phyloP scores from a whole-genome alignment of 371 early-diverging fungal genomes.

The Lichtheimia ramosa region DNA sequence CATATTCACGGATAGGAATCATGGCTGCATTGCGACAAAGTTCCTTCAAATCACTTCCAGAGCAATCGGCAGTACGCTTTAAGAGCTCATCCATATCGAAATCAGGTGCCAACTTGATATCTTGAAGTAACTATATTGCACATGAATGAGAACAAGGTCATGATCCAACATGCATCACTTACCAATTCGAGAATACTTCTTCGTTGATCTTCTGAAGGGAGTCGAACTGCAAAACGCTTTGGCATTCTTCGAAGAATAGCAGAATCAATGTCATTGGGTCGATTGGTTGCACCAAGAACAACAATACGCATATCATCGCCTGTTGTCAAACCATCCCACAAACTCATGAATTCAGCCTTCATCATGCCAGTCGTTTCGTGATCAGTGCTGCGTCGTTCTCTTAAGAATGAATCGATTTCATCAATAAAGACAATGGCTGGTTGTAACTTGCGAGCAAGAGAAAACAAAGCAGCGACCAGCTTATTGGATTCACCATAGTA shows the following conservation, averaged over 20 bases:
- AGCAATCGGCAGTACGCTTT: constrained; percentile 78
- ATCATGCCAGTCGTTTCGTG: constrained; percentile 96
- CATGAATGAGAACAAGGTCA: not conserved
- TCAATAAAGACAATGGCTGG: constrained; percentile 97
- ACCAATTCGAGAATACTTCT: constrained; percentile 85
- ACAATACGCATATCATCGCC: constrained; percentile 77
- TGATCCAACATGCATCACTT: constrained; percentile 18
- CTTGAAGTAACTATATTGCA: constrained; percentile 63
- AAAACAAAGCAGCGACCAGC: constrained; percentile 89
- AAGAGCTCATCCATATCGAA: constrained; percentile 82
- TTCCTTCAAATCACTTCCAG: constrained; percentile 96
- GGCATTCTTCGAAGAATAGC: constrained; percentile 98
- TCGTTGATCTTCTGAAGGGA: constrained; percentile 91
- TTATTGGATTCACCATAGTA: constrained; percentile 98
- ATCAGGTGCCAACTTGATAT: constrained; percentile 62
- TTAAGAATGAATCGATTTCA: constrained; percentile 95
- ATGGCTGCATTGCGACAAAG: constrained; percentile 94
- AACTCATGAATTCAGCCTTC: constrained; percentile 98
- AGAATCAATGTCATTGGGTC: constrained; percentile 96
- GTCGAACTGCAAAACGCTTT: constrained; percentile 85
- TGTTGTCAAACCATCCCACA: constrained; percentile 96
- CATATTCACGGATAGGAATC: constrained; percentile 92
- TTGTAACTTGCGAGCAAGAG: constrained; percentile 90
- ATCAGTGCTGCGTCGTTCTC: constrained; percentile 89
- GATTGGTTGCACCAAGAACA: constrained; percentile 93